Conservation (phyloP, 805 yeast genomes). For the Zygosaccharomyces pseudorouxii region DNA sequence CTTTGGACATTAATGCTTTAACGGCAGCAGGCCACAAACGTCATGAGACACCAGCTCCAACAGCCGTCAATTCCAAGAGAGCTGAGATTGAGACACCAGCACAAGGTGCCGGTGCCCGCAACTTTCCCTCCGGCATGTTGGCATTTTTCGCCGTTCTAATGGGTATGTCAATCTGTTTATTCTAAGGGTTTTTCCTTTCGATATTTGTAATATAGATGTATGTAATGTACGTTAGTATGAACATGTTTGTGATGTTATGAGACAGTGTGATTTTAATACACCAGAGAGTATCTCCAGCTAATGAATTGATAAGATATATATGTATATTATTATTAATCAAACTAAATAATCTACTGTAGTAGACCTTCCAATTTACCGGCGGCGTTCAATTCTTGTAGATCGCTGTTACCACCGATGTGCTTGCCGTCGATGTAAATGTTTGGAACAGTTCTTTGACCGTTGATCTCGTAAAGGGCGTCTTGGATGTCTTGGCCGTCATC, state of each 20-base stretch:
- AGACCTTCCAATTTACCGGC: conserved; percentile 52
- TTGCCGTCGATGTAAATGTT: conserved; percentile 84
- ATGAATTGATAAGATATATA: not conserved
- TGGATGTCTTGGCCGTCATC: conserved; percentile 81
- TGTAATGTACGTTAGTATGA: not conserved
- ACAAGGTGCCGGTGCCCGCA: conserved; percentile 2
- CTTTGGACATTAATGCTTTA: not conserved
- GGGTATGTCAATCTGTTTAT: not conserved
- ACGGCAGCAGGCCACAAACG: not conserved
- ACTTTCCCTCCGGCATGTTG: conserved; percentile 1
- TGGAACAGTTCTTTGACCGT: conserved; percentile 93
- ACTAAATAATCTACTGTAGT: conserved; percentile 17
- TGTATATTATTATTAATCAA: not conserved
- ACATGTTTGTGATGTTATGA: not conserved
- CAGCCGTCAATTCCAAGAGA: conserved; percentile 1
- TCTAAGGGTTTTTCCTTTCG: not conserved
- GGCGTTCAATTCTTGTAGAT: conserved; percentile 66
- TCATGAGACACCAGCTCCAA: not conserved
- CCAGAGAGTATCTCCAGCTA: too few relatives aligned
- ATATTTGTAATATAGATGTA: not conserved
- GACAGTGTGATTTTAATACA: too few relatives aligned
- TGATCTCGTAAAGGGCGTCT: conserved; percentile 65
- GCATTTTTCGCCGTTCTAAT: not conserved
- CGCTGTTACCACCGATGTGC: conserved; percentile 95
- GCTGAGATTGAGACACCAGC: not conserved